Base-by-base conservation (phyloP, 1,284 basidiomycete genomes). In the Ceraceosorus guamensis region DNA sequence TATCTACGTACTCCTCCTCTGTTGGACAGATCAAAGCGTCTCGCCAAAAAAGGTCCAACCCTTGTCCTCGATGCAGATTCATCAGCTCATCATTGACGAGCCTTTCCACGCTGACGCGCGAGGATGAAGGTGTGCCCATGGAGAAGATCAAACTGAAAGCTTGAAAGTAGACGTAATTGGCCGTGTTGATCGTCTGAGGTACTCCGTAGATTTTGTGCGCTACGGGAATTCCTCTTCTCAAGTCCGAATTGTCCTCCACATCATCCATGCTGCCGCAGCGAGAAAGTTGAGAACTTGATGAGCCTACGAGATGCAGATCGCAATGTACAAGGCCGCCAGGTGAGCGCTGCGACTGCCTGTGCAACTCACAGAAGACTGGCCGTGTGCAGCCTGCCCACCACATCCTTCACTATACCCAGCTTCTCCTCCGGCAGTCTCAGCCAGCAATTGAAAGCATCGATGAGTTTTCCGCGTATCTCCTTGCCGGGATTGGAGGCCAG, bases 131-230 rank as follows among this genome's bases (percentile, higher is more conserved):
- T 11, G 39, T 65, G 87, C 82, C 76, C 87, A 90, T 0, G 87
- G 89, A 33, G 88, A 67, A 63, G 55, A 76, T 63, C 46, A 69
- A 60, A 30, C 57, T 57, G n/a, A 76, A 65, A 1, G 69, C 73
- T 14, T 70, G 82, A 71, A 97, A 97, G 77, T 95, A 97, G 45
- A 91, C 89, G 67, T 97, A 97, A 76, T 97, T 97, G 1, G 92
- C 93, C 0, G 89, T 86, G 75, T 99, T 99, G 79, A 98, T 92
- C 0, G 93, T 96, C 75, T 97, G 92, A 0, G 93, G 90, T 2
- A 95, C 79, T 2, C 93, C 93, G 70, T 93, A 98, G 62, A 97
- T 91, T 78, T 88, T 89, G 79, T 98, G 92, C 0, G 90, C 85
- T 13, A 93, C 91, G 83, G 76, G 95, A 30, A 85, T 81, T 0